Conservation (phyloP, 2,329 filamentous ascomycete genomes). For the Fusarium hostae region DNA sequence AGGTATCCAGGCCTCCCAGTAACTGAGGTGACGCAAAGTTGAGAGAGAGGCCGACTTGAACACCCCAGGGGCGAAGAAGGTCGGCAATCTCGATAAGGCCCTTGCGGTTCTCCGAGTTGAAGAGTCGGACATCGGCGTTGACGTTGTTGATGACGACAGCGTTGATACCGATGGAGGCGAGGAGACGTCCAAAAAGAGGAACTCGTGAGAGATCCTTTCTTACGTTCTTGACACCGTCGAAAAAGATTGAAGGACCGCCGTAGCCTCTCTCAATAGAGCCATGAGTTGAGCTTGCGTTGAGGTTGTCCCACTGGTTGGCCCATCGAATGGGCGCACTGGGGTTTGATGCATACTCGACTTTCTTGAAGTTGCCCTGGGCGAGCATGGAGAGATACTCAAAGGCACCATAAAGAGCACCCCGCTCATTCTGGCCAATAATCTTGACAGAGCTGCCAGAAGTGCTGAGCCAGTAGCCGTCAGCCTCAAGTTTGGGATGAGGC, state of each 20-base stretch:
- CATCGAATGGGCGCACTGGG: conserved; percentile 72
- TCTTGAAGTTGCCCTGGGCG: conserved; percentile 63
- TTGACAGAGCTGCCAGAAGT: conserved; percentile 58
- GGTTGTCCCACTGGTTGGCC: conserved; percentile 80
- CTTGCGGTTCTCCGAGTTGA: conserved; percentile 66
- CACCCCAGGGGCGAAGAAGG: conserved; percentile 73
- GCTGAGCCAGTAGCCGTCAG: conserved; percentile 72
- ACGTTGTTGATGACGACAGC: conserved; percentile 77
- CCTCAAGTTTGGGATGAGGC: conserved; percentile 52
- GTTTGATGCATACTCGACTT: conserved; percentile 61
- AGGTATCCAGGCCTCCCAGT: conserved; percentile 67
- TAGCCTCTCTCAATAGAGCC: conserved; percentile 75
- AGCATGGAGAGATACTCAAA: conserved; percentile 75
- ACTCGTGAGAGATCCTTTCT: conserved; percentile 69
- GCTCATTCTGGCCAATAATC: conserved; percentile 73
- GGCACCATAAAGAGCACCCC: conserved; percentile 74
- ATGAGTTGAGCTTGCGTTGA: conserved; percentile 57
- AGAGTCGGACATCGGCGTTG: conserved; percentile 71
- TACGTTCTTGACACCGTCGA: conserved; percentile 61
- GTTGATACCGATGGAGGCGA: conserved; percentile 75
- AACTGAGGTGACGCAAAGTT: conserved; percentile 73
- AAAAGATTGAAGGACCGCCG: conserved; percentile 75
- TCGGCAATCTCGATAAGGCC: conserved; percentile 72
- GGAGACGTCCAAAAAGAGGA: conserved; percentile 70
- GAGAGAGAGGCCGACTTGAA: conserved; percentile 72